Evolutionary conservation across 345 rosid species (phyloP).

Genomic region (Populus pruinosa): DNA sequence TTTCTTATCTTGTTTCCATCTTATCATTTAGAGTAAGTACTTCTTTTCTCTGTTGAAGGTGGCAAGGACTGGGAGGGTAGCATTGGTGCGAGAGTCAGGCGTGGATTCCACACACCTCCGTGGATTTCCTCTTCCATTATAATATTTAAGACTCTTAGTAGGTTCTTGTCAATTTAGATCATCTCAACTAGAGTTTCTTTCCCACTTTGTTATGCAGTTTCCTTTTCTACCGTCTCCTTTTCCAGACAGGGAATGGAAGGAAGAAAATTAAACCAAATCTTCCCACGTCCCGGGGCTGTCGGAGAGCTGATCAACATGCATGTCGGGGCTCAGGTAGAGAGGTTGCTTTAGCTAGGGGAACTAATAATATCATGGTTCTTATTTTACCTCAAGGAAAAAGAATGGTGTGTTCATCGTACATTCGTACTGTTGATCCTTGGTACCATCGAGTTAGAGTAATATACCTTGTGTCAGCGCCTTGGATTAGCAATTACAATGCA

Average conservation of each 20-base stretch:
- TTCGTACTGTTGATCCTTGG: neutral
- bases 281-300: neutral
- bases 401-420: neutral
- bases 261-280: neutral
- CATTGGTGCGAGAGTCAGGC: slow-evolving; percentile 66
- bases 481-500: neutral
- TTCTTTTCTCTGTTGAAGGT: slow-evolving; percentile 41
- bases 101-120: slow-evolving; percentile 66
- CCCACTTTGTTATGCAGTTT: neutral
- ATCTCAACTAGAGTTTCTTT: neutral
- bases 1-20: neutral
- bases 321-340: neutral
- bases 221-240: neutral
- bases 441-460: neutral
- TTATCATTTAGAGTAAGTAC: neutral
- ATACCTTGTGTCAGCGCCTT: neutral
- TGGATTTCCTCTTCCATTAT: slow-evolving; percentile 58
- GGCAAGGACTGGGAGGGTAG: slow-evolving; percentile 73
- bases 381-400: neutral
- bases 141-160: neutral
- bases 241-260: neutral
- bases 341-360: neutral
- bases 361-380: neutral
- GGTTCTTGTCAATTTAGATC: neutral
- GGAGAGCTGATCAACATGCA: neutral